Evolutionary conservation across 2,329 filamentous ascomycete genomes (phyloP).

Genomic region (Aureobasidium leucospermi): DNA sequence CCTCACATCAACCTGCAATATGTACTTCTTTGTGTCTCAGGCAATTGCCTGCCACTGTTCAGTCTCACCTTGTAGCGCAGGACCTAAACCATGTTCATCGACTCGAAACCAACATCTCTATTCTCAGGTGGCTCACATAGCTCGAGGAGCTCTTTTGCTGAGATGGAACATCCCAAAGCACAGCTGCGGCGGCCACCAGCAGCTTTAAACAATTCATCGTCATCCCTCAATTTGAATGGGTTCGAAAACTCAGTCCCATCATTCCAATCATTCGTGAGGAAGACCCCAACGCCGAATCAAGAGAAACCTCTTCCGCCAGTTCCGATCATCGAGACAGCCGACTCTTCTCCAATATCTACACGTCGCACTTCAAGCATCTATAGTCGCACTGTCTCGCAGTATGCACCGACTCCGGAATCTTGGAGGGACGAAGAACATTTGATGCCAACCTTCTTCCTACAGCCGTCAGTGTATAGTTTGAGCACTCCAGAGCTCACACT

Average conservation of each 20-base stretch:
- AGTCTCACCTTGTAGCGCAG: neutral
- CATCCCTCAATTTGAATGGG: constrained; percentile 15
- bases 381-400: constrained; percentile 25
- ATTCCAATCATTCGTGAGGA: constrained; percentile 27
- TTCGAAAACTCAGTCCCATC: constrained; percentile 24
- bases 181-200: constrained; percentile 12
- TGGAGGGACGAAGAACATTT: constrained; percentile 15
- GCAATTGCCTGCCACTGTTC: constrained; percentile 2
- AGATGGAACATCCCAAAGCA: constrained; percentile 12
- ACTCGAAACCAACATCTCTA: constrained; percentile 20
- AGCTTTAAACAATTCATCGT: constrained; percentile 3
- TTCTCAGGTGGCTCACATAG: neutral
- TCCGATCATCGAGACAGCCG: constrained; percentile 13
- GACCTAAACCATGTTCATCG: constrained; percentile 19
- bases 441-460: constrained; percentile 20
- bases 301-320: constrained; percentile 27
- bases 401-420: constrained; percentile 18
- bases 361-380: constrained; percentile 27
- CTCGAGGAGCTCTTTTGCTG: neutral
- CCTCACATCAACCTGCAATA: neutral
- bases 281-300: constrained; percentile 23
- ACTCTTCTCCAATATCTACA: neutral
- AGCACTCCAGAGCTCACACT: constrained; percentile 12
- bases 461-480: constrained; percentile 20
- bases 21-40: constrained; percentile 13